phyloP scores from a whole-genome alignment of 495 filamentous ascomycete species.

The Achaetomiella virescens region DNA sequence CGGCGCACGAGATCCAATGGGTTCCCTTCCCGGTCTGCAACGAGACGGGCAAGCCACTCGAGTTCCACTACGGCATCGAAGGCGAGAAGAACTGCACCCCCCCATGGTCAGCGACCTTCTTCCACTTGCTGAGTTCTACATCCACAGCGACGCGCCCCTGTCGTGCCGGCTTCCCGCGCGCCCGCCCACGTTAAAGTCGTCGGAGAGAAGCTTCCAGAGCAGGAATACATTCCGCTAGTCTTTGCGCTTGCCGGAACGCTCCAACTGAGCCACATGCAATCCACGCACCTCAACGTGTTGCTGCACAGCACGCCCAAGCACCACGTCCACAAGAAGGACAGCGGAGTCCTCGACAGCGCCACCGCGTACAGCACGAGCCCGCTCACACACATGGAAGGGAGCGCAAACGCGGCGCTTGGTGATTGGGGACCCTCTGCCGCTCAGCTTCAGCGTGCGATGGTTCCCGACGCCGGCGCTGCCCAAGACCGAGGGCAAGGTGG shows the following conservation, averaged over 20 bases:
- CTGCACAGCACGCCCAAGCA: constrained; percentile 64
- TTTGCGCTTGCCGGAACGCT: constrained; percentile 85
- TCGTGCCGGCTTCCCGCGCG: constrained; percentile 84
- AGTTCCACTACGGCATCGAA: constrained; percentile 80
- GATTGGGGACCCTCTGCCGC: constrained; percentile 77
- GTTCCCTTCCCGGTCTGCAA: constrained; percentile 89
- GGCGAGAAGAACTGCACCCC: constrained; percentile 87
- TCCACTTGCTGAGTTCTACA: constrained; percentile 98
- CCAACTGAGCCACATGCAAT: constrained; percentile 88
- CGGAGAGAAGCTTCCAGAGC: constrained; percentile 36
- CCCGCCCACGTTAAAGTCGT: constrained; percentile 50
- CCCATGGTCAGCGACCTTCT: constrained; percentile 79
- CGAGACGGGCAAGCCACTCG: constrained; percentile 75
- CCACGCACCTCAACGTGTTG: constrained; percentile 77
- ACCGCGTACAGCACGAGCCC: constrained; percentile 80
- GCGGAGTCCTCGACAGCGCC: constrained; percentile 72
- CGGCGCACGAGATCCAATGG: constrained; percentile 79
- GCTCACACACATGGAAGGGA: constrained; percentile 51
- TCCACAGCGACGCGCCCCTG: constrained; percentile 91
- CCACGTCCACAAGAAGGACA: constrained; percentile 49
- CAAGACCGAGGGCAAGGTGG: constrained; percentile 45
- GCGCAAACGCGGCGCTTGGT: constrained; percentile 57
- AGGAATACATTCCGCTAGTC: constrained; percentile 60
- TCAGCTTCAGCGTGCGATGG: constrained; percentile 81
- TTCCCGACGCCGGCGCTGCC: constrained; percentile 67